Conservation (phyloP, 306 rosid genomes). For the Hippophae tibetana region DNA sequence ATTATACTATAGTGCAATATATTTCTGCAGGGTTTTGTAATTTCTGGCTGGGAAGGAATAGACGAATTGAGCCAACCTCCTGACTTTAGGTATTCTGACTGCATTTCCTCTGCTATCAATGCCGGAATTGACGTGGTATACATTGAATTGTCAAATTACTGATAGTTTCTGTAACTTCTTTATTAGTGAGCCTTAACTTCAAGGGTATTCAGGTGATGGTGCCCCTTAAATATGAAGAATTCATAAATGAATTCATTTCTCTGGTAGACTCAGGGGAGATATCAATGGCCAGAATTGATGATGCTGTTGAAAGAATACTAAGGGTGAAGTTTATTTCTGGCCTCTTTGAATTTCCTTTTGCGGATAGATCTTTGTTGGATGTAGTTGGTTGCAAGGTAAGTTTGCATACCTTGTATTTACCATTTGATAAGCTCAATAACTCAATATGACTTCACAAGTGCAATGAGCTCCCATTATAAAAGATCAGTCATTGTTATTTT, state of each 20-base stretch:
- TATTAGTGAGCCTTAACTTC: slow-evolving; percentile 1
- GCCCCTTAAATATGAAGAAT: slow-evolving; percentile 30
- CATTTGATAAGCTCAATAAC: too few species aligned
- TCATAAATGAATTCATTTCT: slow-evolving; percentile 37
- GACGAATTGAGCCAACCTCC: slow-evolving; percentile 42
- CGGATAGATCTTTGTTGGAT: slow-evolving; percentile 50
- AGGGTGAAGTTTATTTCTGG: slow-evolving; percentile 73
- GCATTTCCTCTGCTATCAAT: slow-evolving; percentile 46
- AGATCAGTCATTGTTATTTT: too few species aligned
- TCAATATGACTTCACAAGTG: too few species aligned
- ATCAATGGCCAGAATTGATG: slow-evolving; percentile 52
- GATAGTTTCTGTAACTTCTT: neutral
- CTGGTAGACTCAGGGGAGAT: slow-evolving; percentile 55
- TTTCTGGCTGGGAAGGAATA: slow-evolving; percentile 68
- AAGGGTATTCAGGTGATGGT: slow-evolving; percentile 56
- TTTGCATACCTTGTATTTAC: too few species aligned
- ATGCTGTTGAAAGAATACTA: slow-evolving; percentile 64
- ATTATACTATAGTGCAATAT: neutral
- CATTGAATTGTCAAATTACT: slow-evolving; percentile 2
- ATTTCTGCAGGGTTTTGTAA: slow-evolving; percentile 58
- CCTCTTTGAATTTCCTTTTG: slow-evolving; percentile 54
- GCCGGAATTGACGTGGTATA: slow-evolving; percentile 85
- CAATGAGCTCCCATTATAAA: too few species aligned
- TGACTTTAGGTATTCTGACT: slow-evolving; percentile 43
- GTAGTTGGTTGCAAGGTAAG: slow-evolving; percentile 60